Conservation (phyloP, 768 basidiomycete genomes). For the Suillus decipiens region DNA sequence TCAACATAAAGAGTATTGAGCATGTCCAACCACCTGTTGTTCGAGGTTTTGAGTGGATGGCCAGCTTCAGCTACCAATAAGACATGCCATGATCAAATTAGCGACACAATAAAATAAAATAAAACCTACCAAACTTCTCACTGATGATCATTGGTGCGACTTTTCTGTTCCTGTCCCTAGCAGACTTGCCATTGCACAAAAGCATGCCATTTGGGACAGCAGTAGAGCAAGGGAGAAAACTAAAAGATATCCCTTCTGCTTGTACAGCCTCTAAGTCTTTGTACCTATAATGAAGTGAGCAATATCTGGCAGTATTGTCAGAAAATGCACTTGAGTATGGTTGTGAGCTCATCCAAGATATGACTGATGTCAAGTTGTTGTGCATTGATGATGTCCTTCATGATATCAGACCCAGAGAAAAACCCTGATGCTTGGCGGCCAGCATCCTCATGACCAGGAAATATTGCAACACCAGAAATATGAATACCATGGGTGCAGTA, state of each 20-base stretch:
- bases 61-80: neutral
- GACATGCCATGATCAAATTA: neutral
- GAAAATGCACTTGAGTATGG: neutral
- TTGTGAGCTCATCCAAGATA: neutral
- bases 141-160: neutral
- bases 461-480: conserved; percentile 4
- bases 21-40: neutral
- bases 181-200: neutral
- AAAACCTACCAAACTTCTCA: neutral
- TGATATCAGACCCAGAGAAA: conserved; percentile 5
- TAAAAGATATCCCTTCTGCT: neutral
- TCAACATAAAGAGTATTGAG: neutral
- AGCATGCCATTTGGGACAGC: neutral
- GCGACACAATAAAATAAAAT: neutral
- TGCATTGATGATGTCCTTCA: no score
- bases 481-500: conserved; percentile 3
- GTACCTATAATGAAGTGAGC: neutral
- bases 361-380: neutral
- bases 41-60: conserved; percentile 1
- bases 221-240: neutral
- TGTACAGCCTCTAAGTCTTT: neutral
- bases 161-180: conserved; percentile 1
- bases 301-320: neutral
- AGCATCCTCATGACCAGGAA: conserved; percentile 5
- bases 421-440: conserved; percentile 5